A percentile compares a stretch with the other conserved stretches of the same genome.
Evolutionary conservation across 2,329 filamentous ascomycete genomes (phyloP).

Genomic region (Aspergillus floridensis): DNA sequence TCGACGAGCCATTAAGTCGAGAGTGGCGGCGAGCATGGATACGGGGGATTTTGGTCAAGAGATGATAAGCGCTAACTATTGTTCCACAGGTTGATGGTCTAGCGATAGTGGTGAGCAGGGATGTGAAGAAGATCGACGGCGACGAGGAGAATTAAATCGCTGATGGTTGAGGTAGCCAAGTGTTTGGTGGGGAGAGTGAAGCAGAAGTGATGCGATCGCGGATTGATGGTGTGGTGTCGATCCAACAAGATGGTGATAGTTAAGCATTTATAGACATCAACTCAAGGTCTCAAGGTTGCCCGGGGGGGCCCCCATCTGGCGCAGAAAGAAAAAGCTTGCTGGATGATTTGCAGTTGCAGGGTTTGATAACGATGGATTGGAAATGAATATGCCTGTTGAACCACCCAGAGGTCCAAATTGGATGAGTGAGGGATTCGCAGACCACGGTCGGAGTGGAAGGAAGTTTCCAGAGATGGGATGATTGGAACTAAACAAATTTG

Average conservation of each 20-base stretch:
- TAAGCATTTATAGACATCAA: background rate
- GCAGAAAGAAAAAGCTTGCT: background rate
- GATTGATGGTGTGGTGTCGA: background rate
- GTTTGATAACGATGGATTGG: background rate
- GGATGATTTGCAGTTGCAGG: background rate
- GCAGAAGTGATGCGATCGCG: background rate
- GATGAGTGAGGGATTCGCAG: no score
- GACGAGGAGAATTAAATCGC: background rate
- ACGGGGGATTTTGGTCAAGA: background rate
- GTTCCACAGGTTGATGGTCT: slow-evolving; percentile 5
- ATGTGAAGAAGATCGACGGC: background rate
- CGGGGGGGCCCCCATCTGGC: background rate
- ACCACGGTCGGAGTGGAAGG: background rate
- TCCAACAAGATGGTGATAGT: background rate
- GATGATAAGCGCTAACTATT: background rate
- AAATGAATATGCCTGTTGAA: background rate
- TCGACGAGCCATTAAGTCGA: slow-evolving; percentile 30
- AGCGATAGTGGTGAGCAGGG: background rate
- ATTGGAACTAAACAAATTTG: background rate
- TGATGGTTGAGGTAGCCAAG: no score
- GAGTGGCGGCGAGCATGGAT: slow-evolving; percentile 16
- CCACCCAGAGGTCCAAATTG: background rate
- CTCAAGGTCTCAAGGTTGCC: background rate
- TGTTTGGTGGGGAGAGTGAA: background rate
- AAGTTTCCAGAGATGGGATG: background rate